phyloP scores from a whole-genome alignment of 2,329 filamentous ascomycete species.

The Sporothrix mexicana region DNA sequence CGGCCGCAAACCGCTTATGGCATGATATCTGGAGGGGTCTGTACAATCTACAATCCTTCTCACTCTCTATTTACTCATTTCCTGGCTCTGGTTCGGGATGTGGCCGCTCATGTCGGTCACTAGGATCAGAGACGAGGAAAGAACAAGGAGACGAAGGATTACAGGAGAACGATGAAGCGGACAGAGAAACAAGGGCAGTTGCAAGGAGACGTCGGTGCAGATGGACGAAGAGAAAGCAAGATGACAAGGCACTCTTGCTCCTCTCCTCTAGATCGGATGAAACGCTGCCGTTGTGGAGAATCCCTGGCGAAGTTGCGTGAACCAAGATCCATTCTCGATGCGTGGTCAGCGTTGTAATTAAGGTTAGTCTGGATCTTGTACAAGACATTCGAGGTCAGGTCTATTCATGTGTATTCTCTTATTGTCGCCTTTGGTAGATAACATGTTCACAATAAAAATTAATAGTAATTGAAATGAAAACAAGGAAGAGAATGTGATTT shows the following conservation, averaged over 20 bases:
- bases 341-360: background rate
- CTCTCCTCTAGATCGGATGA: slow-evolving; percentile 14
- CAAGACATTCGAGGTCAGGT: background rate
- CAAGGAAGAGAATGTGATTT: background rate
- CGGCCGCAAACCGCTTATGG: background rate
- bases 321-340: background rate
- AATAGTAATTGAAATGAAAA: background rate
- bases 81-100: slow-evolving; percentile 25
- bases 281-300: slow-evolving; percentile 23
- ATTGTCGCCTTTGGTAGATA: background rate
- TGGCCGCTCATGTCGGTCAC: slow-evolving; percentile 4
- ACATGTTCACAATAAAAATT: background rate
- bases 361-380: background rate
- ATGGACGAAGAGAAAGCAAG: background rate
- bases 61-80: background rate
- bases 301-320: slow-evolving; percentile 9
- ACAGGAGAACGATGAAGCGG: background rate
- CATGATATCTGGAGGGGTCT: too few relatives aligned
- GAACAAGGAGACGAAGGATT: background rate
- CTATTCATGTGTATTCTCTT: background rate
- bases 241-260: background rate
- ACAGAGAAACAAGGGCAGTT: background rate
- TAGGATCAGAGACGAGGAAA: background rate
- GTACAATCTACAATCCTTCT: too few relatives aligned
- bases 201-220: background rate